These are phyloP conservation scores for Dinochytrium kinnereticum DNA, from an alignment of 371 early-diverging fungal species.

Conservation along the genomic window DNA sequence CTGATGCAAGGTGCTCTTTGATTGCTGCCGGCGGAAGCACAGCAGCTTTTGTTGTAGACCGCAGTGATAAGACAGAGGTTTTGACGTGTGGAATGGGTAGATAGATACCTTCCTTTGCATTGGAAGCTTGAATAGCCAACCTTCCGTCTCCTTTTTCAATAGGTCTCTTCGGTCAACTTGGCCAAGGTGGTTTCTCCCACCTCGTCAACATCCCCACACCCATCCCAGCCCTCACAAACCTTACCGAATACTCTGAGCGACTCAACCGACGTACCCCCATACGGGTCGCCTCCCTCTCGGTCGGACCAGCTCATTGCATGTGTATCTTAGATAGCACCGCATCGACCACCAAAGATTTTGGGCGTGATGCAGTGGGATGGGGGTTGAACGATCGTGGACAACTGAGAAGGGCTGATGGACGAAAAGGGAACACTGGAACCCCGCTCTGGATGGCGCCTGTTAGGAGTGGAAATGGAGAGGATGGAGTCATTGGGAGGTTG, in stretches of 20 bases:
- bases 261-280: slow-evolving; percentile 27
- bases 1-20: slow-evolving; percentile 23
- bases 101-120: too few species aligned
- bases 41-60: slow-evolving; percentile 38
- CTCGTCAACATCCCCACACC: slow-evolving; percentile 25
- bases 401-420: slow-evolving; percentile 38
- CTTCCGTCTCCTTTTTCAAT: too few species aligned
- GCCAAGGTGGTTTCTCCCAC: slow-evolving; percentile 41
- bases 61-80: slow-evolving; percentile 33
- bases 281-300: slow-evolving; percentile 26
- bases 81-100: slow-evolving; percentile 42
- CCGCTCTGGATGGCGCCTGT: slow-evolving; percentile 32
- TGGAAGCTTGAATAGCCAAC: too few species aligned
- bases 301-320: slow-evolving; percentile 36
- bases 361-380: slow-evolving; percentile 45
- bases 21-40: slow-evolving; percentile 52
- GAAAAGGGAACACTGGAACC: slow-evolving; percentile 25
- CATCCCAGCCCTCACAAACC: slow-evolving; percentile 31
- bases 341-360: slow-evolving; percentile 17
- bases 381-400: slow-evolving; percentile 42
- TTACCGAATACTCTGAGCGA: slow-evolving; percentile 38
- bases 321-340: slow-evolving; percentile 27
- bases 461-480: background rate
- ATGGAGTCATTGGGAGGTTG: slow-evolving; percentile 32
- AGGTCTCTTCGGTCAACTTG: slow-evolving; percentile 43